Evolutionary conservation across 73 alveolate genomes (phyloP).

Genomic region (Vitrella brassicaformis): DNA sequence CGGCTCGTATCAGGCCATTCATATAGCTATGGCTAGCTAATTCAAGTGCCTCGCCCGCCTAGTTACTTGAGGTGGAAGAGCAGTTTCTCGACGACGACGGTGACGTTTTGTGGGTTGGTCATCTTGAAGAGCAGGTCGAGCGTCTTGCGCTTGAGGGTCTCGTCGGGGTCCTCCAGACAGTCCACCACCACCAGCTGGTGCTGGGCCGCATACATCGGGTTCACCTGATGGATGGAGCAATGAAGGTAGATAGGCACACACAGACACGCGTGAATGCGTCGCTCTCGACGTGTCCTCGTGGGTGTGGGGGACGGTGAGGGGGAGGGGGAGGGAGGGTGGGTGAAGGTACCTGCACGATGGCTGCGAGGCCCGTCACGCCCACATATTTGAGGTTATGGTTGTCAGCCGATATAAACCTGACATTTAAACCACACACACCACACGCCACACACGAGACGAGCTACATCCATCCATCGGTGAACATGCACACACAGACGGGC

Average conservation of each 20-base stretch:
- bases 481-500: neutral
- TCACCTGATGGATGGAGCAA: slow-evolving; percentile 15
- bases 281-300: too few species aligned
- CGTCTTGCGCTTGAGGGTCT: slow-evolving; percentile 88
- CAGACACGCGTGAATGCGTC: too few species aligned
- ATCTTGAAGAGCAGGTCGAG: slow-evolving; percentile 83
- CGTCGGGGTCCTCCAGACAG: slow-evolving; percentile 93
- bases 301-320: too few species aligned
- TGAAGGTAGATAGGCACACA: neutral
- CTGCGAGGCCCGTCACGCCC: slow-evolving; percentile 51
- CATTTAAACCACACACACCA: neutral
- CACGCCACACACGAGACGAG: too few species aligned
- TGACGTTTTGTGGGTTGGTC: slow-evolving; percentile 91
- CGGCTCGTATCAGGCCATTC: too few species aligned
- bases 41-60: too few species aligned
- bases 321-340: too few species aligned
- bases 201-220: slow-evolving; percentile 81
- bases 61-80: slow-evolving; percentile 11
- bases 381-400: slow-evolving; percentile 82
- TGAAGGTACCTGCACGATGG: slow-evolving; percentile 32
- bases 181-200: slow-evolving; percentile 92
- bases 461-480: neutral
- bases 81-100: slow-evolving; percentile 58
- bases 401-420: slow-evolving; percentile 68
- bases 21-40: too few species aligned